Base-by-base conservation (phyloP, 2,329 filamentous ascomycete species). In the Fusarium pilosicola region DNA sequence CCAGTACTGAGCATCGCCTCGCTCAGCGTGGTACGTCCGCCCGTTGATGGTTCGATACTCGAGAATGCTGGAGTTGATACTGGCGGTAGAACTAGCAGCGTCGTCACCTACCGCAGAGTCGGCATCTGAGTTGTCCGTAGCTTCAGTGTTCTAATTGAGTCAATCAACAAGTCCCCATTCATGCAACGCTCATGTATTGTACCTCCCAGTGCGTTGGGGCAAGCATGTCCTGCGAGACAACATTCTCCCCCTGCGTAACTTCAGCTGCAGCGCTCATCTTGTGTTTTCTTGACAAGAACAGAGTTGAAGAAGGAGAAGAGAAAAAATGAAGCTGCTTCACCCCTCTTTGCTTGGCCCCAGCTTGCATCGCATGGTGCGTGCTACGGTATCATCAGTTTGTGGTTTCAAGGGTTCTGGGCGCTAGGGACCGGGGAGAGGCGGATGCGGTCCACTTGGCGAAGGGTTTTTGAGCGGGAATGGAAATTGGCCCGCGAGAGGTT, bases 141-240 rank as follows among this genome's bases (percentile, higher is more conserved):
- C 42, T 26, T 56, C 49, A 14, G 42, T 49, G n/a, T 62, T 71
- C 66, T 74, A 24, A 18, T 18, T 28, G 45, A 30, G 60, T 62
- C 17, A 44, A 26, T 63, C 24, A 26, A 6, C 14, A 28, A 9
- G 28, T 28, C 28, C 3, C 8, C 28, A 7, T 28, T 3, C 8
- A 28, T 15, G 22, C 5, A 8, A 15, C 5, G 7, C 0, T 36
- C 18, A 26, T 0, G 9, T 17, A 36, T 52, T 13, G 0, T 52
- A 75, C 73, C 59, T 74, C 70, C 73, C 73, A 75, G 22, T 75
- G 73, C 15, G 73, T 69, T 1, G 73, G 73, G 39, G 66, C 66
- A 5, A 75, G 56, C 73, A 75, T 74, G 26, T 44, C 42, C 7
- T 52, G 42, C 0, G 44, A 42, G 3, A 18, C 22, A 3, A 14